These are phyloP conservation scores for Imleria badia DNA, from an alignment of 768 basidiomycete genomes.

Conservation along the genomic window DNA sequence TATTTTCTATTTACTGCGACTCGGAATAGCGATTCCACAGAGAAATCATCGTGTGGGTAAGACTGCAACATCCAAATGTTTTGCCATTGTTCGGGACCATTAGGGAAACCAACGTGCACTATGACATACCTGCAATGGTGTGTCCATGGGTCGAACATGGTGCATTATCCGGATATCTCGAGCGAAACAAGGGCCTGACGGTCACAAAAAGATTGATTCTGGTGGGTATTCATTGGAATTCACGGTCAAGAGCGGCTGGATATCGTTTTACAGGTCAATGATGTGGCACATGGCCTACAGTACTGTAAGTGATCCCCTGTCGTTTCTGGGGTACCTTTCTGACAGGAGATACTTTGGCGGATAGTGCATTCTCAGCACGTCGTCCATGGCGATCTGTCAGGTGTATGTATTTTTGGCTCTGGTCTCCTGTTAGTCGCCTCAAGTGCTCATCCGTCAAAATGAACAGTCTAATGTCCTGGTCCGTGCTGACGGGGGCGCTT, in stretches of 20 bases:
- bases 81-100: background rate
- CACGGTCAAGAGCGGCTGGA: background rate
- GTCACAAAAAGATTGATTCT: background rate
- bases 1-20: background rate
- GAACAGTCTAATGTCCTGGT: constrained; percentile 1
- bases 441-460: background rate
- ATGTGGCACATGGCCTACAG: background rate
- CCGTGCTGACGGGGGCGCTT: background rate
- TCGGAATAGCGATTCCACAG: background rate
- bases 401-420: background rate
- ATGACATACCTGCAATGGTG: background rate
- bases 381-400: background rate
- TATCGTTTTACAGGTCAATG: background rate
- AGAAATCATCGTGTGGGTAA: background rate
- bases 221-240: background rate
- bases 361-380: background rate
- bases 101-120: background rate
- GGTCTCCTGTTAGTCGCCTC: background rate
- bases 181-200: background rate
- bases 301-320: background rate
- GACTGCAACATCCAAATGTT: background rate
- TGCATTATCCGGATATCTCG: background rate
- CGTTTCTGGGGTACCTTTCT: background rate
- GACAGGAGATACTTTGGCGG: background rate
- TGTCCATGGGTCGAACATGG: background rate